Evolutionary conservation across 108 stramenopile species (phyloP).

Genomic region (Stephanodiscus minutulus): DNA sequence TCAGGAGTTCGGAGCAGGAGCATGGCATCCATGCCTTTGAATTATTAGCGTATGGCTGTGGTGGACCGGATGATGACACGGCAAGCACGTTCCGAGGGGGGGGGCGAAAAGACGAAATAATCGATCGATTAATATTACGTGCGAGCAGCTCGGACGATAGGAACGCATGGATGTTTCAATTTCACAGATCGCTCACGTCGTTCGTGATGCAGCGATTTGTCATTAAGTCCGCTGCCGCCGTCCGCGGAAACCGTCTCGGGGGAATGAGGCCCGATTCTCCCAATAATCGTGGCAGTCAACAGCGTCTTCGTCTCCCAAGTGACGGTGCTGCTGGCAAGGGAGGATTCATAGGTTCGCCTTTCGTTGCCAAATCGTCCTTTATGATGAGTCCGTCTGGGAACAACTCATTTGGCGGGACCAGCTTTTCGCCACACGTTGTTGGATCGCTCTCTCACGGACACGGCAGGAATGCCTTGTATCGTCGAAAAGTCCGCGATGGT

Average conservation of each 20-base stretch:
- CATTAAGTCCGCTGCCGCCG: slow-evolving; percentile 27
- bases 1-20: slow-evolving; percentile 69
- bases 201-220: slow-evolving; percentile 58
- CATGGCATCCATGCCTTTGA: slow-evolving; percentile 72
- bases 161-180: slow-evolving; percentile 84
- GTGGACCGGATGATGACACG: slow-evolving; percentile 9
- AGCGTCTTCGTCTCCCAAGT: slow-evolving; percentile 21
- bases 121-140: slow-evolving; percentile 58
- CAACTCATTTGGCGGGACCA: slow-evolving; percentile 35
- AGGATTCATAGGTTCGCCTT: slow-evolving; percentile 14
- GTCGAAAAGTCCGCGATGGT: slow-evolving; percentile 41
- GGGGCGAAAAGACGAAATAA: slow-evolving; percentile 23
- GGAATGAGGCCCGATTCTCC: slow-evolving; percentile 21
- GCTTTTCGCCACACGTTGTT: slow-evolving; percentile 13
- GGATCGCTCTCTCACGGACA: slow-evolving; percentile 60
- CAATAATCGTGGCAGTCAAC: background rate
- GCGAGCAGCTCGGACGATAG: slow-evolving; percentile 61
- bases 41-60: slow-evolving; percentile 55
- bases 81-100: slow-evolving; percentile 12
- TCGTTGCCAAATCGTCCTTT: slow-evolving; percentile 22
- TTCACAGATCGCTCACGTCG: slow-evolving; percentile 69
- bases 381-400: slow-evolving; percentile 27
- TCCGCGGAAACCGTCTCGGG: background rate
- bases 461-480: slow-evolving; percentile 54
- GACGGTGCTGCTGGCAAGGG: slow-evolving; percentile 1